Evolutionary conservation across 768 basidiomycete species (phyloP).

Genomic region (Dioszegia hungarica): DNA sequence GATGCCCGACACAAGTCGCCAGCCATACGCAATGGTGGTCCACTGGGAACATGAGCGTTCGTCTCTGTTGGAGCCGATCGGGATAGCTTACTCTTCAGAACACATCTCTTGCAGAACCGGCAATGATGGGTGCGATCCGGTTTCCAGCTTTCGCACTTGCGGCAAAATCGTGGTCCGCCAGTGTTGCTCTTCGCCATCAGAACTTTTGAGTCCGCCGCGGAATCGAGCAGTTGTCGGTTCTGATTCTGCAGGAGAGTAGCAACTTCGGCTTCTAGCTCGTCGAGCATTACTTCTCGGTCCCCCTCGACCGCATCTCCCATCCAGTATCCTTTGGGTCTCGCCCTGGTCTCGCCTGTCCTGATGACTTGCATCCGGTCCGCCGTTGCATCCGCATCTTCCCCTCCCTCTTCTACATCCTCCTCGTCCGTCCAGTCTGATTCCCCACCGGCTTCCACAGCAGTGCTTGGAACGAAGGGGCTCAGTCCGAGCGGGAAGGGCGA

Average conservation of each 20-base stretch:
- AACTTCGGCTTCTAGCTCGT: background rate
- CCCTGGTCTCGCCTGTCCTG: background rate
- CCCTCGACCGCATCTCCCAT: background rate
- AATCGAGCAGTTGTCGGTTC: no score
- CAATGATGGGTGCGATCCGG: slow-evolving; percentile 48
- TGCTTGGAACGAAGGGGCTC: slow-evolving; percentile 16
- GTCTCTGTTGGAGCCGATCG: background rate
- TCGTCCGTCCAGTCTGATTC: slow-evolving; percentile 3
- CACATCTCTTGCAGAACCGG: slow-evolving; percentile 36
- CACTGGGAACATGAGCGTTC: slow-evolving; percentile 26
- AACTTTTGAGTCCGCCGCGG: no score
- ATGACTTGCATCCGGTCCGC: background rate
- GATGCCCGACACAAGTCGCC: slow-evolving; percentile 40
- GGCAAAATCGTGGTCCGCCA: slow-evolving; percentile 42
- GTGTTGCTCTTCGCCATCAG: slow-evolving; percentile 36
- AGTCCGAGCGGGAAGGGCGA: slow-evolving; percentile 18
- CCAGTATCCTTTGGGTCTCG: background rate
- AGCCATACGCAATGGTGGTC: slow-evolving; percentile 49
- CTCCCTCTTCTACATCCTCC: background rate
- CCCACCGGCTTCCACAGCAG: slow-evolving; percentile 10
- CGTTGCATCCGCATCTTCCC: no score
- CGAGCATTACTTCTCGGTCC: background rate
- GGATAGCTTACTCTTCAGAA: slow-evolving; percentile 35
- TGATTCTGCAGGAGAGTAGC: background rate
- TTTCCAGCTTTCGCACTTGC: slow-evolving; percentile 44